Percentiles rank a stretch among this genome's conserved stretches.
Evolutionary conservation across 2,329 filamentous ascomycete species (phyloP).

Genomic region (Sodiomyces alkalinus): DNA sequence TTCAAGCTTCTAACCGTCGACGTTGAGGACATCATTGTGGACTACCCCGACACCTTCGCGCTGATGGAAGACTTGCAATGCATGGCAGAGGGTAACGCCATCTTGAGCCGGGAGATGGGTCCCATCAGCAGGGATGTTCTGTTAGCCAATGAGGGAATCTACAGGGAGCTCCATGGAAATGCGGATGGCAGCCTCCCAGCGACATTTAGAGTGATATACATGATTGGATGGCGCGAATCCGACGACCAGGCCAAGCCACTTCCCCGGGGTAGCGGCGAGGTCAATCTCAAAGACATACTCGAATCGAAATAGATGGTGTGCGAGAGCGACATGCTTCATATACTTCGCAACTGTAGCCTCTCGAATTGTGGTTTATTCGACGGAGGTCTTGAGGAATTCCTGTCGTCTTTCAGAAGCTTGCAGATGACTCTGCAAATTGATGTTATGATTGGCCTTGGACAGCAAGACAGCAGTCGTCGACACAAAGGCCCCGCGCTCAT

Average conservation of each 20-base stretch:
- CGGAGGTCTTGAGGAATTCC: background rate
- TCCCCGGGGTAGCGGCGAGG: slow-evolving; percentile 66
- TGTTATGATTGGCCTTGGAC: too few relatives aligned
- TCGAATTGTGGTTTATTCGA: slow-evolving; percentile 1
- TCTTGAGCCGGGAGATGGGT: slow-evolving; percentile 70
- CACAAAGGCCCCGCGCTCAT: too few relatives aligned
- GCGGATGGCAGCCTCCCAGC: slow-evolving; percentile 65
- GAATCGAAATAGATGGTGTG: slow-evolving; percentile 32
- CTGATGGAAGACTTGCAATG: slow-evolving; percentile 89
- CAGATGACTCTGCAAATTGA: too few relatives aligned
- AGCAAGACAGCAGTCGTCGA: too few relatives aligned
- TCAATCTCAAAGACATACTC: slow-evolving; percentile 75
- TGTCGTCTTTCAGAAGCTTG: too few relatives aligned
- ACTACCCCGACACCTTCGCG: slow-evolving; percentile 79
- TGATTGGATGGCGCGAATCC: slow-evolving; percentile 96
- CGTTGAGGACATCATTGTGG: slow-evolving; percentile 91
- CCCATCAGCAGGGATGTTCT: slow-evolving; percentile 68
- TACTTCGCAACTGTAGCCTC: background rate
- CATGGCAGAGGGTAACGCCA: slow-evolving; percentile 91
- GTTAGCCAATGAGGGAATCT: slow-evolving; percentile 77
- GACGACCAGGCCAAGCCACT: slow-evolving; percentile 66
- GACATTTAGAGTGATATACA: slow-evolving; percentile 90
- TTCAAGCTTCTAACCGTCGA: slow-evolving; percentile 96
- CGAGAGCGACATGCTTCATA: too few relatives aligned
- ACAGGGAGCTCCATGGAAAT: slow-evolving; percentile 74